These are phyloP conservation scores for Alternaria sp. DNA, from an alignment of 2,329 filamentous ascomycete genomes.

Conservation along the genomic window DNA sequence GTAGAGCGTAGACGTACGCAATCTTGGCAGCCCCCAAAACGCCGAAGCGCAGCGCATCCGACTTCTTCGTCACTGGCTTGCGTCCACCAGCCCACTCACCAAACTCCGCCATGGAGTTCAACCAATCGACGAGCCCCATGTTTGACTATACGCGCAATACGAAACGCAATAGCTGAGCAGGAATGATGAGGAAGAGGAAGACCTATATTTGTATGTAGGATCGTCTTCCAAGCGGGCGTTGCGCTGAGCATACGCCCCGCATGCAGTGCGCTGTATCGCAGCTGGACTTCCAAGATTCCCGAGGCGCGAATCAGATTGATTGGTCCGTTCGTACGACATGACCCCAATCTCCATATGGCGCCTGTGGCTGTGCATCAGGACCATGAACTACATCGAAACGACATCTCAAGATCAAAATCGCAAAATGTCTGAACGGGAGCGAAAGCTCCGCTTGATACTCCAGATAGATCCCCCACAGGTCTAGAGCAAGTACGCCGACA, in stretches of 20 bases:
- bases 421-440: background rate
- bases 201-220: background rate
- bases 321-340: background rate
- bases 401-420: background rate
- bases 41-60: constrained; percentile 40
- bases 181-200: background rate
- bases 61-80: constrained; percentile 17
- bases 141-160: background rate
- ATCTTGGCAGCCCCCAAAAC: constrained; percentile 47
- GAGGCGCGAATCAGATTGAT: background rate
- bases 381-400: background rate
- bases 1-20: constrained; percentile 26
- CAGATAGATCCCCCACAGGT: background rate
- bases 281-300: background rate
- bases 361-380: background rate
- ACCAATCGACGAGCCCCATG: constrained; percentile 1
- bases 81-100: constrained; percentile 12
- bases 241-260: background rate
- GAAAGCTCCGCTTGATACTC: background rate
- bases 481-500: background rate
- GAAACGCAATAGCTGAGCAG: background rate
- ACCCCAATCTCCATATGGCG: background rate
- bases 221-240: background rate
- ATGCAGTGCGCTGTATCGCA: background rate
- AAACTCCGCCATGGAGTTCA: constrained; percentile 14